Evolutionary conservation across 352 stramenopile species (phyloP), one percentile per base, ranked within the genome.

Genomic region (Phytophthora sp.): DNA sequence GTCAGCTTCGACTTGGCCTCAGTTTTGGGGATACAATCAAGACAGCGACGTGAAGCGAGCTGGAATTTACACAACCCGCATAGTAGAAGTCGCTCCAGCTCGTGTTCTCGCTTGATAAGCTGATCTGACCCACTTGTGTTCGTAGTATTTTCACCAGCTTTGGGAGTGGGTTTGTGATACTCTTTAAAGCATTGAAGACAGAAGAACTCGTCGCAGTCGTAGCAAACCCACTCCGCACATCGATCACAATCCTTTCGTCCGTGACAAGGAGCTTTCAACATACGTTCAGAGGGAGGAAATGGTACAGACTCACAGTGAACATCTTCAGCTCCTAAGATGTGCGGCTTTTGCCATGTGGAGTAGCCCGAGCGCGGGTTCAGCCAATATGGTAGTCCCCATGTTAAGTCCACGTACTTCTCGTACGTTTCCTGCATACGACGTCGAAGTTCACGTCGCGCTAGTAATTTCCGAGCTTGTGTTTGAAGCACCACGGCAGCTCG

Each of bases 401-500:
- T 75, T 5, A 80, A 74, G 55, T 94, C 84, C 18, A 91, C 53
- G 61, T 87, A 91, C 51, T 94, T 94, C 13, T 89, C 76, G 60
- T 93, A 94, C 21, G 68, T 64, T 21, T 71, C 52, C 36, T 83
- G 75, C 4, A 90, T 71, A 7, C 58, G 57, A 15, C 41, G 30
- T 0, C 69, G 64, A n/a, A 77, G 39, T 52, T 73, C 55, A 13
- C 67, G 58, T 21, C 61, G 74, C 11, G 81, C 77, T 4, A 90
- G 46, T 3, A 81, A 35, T 2, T 52, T 60, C 16, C 80, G 76
- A 49, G 57, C 41, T 15, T 60, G 56, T 0, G 69, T 57, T 57
- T 90, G 84, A 1, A 90, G 42, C 6, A 58, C 46, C 1, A 79
- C 58, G 2, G 77, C 69, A 9, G 74, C 77, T 13, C 49, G 49